Conservation (phyloP, 1,284 basidiomycete species). For the Xanthoconium separans region DNA sequence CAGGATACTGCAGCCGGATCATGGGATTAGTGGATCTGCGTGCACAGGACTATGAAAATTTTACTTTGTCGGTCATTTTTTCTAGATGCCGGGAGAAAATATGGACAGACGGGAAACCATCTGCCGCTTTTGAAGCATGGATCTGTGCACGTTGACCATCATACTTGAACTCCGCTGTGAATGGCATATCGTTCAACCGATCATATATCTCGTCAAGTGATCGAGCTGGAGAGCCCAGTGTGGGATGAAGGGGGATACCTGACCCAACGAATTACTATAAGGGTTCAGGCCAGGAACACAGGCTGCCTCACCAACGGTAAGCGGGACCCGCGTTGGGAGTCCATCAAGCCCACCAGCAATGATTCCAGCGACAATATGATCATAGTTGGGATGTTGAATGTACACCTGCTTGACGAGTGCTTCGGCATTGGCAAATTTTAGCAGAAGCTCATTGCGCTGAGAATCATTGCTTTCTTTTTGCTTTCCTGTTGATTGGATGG, state of each 20-base stretch:
- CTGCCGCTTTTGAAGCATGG: constrained; percentile 56
- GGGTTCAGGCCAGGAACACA: constrained; percentile 31
- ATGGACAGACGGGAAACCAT: constrained; percentile 50
- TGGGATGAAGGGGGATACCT: constrained; percentile 72
- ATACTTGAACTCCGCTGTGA: constrained; percentile 82
- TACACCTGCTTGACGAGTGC: constrained; percentile 73
- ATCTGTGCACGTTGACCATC: constrained; percentile 90
- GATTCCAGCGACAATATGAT: constrained; percentile 70
- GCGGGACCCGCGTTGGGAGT: constrained; percentile 64
- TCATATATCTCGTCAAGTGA: constrained; percentile 84
- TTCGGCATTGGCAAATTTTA: constrained; percentile 56
- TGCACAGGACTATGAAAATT: constrained; percentile 12
- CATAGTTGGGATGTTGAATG: constrained; percentile 88
- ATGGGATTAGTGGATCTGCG: constrained; percentile 13
- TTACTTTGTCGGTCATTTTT: constrained; percentile 86
- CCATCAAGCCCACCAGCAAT: constrained; percentile 60
- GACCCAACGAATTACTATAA: constrained; percentile 12
- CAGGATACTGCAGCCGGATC: constrained; percentile 71
- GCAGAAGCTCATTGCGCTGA: constrained; percentile 45
- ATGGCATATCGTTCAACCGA: constrained; percentile 64
- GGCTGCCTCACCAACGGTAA: constrained; percentile 66
- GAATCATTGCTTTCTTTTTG: constrained; percentile 48
- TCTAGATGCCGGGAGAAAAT: constrained; percentile 91
- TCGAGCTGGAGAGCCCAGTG: constrained; percentile 81
- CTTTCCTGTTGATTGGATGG: constrained; percentile 37